Conservation (phyloP, 139 green algal genomes). For the Chlorokybus atmophyticus region DNA sequence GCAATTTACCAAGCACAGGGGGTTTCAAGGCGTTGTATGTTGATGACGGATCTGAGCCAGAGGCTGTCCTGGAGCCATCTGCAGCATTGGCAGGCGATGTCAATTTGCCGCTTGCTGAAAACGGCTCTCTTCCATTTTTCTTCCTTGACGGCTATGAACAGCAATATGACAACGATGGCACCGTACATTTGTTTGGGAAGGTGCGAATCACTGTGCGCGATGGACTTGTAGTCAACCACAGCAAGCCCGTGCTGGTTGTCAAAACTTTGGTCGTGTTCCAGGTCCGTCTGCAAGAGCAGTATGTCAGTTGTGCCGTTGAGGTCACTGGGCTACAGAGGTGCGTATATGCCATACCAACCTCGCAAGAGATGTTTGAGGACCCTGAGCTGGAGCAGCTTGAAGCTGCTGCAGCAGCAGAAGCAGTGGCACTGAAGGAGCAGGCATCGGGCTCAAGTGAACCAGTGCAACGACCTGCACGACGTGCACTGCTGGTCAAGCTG, state of each 20-base stretch:
- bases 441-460: too few species aligned
- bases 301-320: conserved; percentile 50
- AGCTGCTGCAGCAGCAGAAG: neutral
- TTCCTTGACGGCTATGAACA: conserved; percentile 84
- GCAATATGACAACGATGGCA: neutral
- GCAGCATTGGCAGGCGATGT: conserved; percentile 6
- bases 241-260: too few species aligned
- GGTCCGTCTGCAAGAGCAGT: conserved; percentile 22
- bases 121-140: conserved; percentile 67
- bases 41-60: too few species aligned
- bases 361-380: conserved; percentile 45
- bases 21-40: too few species aligned
- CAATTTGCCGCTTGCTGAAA: conserved; percentile 41
- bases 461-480: conserved; percentile 16
- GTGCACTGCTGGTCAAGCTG: conserved; percentile 21
- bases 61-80: too few species aligned
- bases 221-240: too few species aligned
- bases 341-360: conserved; percentile 63
- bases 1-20: too few species aligned
- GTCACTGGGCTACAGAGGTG: conserved; percentile 45
- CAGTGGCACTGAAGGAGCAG: too few species aligned
- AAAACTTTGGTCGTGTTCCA: too few species aligned
- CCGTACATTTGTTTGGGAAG: conserved; percentile 89
- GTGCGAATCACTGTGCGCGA: too few species aligned
- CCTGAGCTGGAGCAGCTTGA: conserved; percentile 26